phyloP scores from a whole-genome alignment of 179 eudicot genomes.

The Silene vulgaris region DNA sequence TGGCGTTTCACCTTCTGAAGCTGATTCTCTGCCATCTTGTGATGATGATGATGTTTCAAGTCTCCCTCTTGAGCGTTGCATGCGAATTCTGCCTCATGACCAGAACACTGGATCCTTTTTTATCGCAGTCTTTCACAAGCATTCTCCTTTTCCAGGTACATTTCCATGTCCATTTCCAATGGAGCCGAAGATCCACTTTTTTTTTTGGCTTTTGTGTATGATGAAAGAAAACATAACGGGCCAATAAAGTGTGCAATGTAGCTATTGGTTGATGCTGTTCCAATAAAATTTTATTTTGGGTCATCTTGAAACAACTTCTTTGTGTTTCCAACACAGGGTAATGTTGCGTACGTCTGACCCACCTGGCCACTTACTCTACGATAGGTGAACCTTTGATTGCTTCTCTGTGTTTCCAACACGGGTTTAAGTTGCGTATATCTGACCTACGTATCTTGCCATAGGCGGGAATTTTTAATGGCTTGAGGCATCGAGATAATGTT shows the following conservation, averaged over 20 bases:
- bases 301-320: neutral
- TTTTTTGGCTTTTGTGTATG: neutral
- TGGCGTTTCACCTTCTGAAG: slow-evolving; percentile 28
- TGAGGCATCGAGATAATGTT: neutral
- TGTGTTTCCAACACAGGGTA: neutral
- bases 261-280: no score
- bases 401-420: no score
- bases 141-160: slow-evolving; percentile 69
- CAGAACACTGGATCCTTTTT: slow-evolving; percentile 93
- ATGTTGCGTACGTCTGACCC: no score
- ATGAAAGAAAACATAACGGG: neutral
- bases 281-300: no score
- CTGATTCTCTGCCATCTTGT: slow-evolving; percentile 9
- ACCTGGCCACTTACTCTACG: no score
- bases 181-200: neutral
- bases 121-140: slow-evolving; percentile 76
- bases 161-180: neutral
- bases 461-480: no score
- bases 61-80: slow-evolving; percentile 82
- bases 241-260: neutral
- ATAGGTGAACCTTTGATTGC: no score
- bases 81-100: slow-evolving; percentile 97
- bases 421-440: neutral
- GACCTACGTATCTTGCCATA: neutral
- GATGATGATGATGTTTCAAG: slow-evolving; percentile 51